phyloP scores from a whole-genome alignment of 257 asterid species.

The Penstemon davidsonii region DNA sequence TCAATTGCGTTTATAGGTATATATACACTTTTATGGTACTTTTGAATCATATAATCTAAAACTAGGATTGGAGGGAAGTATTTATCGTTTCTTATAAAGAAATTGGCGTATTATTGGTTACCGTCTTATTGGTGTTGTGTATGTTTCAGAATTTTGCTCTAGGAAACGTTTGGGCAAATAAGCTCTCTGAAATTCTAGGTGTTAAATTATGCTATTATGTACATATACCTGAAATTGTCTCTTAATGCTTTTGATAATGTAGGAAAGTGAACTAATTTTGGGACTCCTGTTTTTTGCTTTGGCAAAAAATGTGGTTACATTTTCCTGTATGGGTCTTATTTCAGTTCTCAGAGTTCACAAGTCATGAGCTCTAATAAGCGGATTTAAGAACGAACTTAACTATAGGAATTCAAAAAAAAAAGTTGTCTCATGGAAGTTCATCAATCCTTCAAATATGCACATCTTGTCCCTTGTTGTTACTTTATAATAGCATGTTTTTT shows the following conservation, averaged over 20 bases:
- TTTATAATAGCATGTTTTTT: too few species aligned
- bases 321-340: neutral
- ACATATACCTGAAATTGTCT: conserved; percentile 1
- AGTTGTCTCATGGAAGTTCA: too few species aligned
- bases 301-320: neutral
- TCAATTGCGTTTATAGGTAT: neutral
- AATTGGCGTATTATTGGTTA: neutral
- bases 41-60: neutral
- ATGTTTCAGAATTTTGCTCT: neutral
- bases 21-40: neutral
- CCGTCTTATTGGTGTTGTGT: conserved; percentile 2
- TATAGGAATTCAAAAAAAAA: too few species aligned
- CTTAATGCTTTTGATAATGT: neutral
- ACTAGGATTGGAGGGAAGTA: neutral
- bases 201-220: neutral
- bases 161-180: neutral
- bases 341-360: neutral
- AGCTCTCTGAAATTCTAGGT: neutral
- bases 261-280: neutral
- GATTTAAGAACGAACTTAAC: too few species aligned
- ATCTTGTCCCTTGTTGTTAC: too few species aligned
- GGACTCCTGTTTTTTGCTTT: neutral
- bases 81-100: neutral
- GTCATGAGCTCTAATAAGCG: too few species aligned
- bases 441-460: too few species aligned